Conservation (phyloP, 2,329 filamentous ascomycete species). For the Arthrocladium fulminans region DNA sequence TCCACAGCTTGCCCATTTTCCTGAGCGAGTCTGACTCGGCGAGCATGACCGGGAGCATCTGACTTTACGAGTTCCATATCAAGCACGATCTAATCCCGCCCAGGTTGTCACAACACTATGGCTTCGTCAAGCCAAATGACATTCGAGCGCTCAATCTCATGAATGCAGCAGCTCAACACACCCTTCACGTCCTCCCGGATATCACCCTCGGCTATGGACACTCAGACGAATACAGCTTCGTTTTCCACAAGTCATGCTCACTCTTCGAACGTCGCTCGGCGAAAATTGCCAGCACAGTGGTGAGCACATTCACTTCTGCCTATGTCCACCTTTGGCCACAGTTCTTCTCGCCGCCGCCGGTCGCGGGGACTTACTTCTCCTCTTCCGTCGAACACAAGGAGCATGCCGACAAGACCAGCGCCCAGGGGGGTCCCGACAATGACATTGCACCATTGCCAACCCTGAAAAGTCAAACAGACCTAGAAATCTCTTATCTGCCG, state of each 20-base stretch:
- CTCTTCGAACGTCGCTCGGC: slow-evolving; percentile 80
- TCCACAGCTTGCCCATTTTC: too few relatives aligned
- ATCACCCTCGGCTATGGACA: slow-evolving; percentile 83
- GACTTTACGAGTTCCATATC: neutral
- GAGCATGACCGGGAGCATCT: too few relatives aligned
- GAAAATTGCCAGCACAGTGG: slow-evolving; percentile 85
- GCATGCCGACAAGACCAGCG: neutral
- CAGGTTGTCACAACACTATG: slow-evolving; percentile 73
- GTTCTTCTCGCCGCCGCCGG: slow-evolving; percentile 55
- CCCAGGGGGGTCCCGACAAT: too few relatives aligned
- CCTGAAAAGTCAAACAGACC: neutral
- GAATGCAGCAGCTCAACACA: slow-evolving; percentile 81
- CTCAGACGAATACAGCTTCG: slow-evolving; percentile 91
- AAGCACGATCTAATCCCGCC: neutral
- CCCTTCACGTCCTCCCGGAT: slow-evolving; percentile 75
- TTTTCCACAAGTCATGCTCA: slow-evolving; percentile 72
- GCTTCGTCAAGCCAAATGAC: slow-evolving; percentile 89
- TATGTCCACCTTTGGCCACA: slow-evolving; percentile 74
- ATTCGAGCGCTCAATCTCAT: slow-evolving; percentile 78
- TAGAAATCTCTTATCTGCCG: slow-evolving; percentile 44
- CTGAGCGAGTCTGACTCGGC: too few relatives aligned
- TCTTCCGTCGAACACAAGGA: neutral
- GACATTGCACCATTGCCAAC: neutral
- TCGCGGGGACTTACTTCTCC: neutral
- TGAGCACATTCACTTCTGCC: slow-evolving; percentile 86